These are phyloP conservation scores for Atractiella rhizophila DNA, from an alignment of 768 basidiomycete genomes.

Conservation along the genomic window DNA sequence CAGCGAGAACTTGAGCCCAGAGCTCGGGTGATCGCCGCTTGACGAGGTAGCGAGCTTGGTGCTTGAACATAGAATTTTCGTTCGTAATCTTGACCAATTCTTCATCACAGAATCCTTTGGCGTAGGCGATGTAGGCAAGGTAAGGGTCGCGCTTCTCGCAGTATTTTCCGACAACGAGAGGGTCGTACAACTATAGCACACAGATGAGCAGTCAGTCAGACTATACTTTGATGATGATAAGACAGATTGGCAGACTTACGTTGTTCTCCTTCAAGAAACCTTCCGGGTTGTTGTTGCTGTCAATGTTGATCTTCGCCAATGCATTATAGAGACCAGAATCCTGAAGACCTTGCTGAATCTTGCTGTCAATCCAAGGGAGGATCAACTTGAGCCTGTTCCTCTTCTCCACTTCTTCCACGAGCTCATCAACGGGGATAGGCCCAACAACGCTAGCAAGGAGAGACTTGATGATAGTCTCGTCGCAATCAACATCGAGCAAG, in stretches of 20 bases:
- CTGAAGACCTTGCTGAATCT: slow-evolving; percentile 77
- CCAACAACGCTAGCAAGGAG: slow-evolving; percentile 84
- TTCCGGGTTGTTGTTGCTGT: slow-evolving; percentile 96
- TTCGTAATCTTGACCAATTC: slow-evolving; percentile 92
- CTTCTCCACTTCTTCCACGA: slow-evolving; percentile 89
- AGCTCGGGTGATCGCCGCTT: slow-evolving; percentile 84
- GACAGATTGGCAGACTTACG: slow-evolving; percentile 27
- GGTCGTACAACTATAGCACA: slow-evolving; percentile 56
- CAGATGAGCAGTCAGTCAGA: background rate
- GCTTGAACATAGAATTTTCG: slow-evolving; percentile 99
- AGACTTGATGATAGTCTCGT: slow-evolving; percentile 80
- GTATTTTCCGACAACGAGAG: slow-evolving; percentile 91
- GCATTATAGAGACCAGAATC: slow-evolving; percentile 90
- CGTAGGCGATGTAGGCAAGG: slow-evolving; percentile 94
- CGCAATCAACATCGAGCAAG: slow-evolving; percentile 89
- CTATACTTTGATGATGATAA: background rate
- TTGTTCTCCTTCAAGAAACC: slow-evolving; percentile 97
- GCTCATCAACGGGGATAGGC: slow-evolving; percentile 90
- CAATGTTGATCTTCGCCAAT: slow-evolving; percentile 92
- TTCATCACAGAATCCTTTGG: slow-evolving; percentile 95
- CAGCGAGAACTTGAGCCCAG: slow-evolving; percentile 78
- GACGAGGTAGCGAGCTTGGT: slow-evolving; percentile 91
- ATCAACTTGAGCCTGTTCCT: slow-evolving; percentile 89
- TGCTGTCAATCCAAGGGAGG: slow-evolving; percentile 84
- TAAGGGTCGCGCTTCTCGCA: slow-evolving; percentile 97